A percentile compares a stretch with the other conserved stretches of the same genome.
These are phyloP conservation scores for Ammopiptanthus mongolicus DNA, from an alignment of 306 rosid genomes.

Conservation along the genomic window DNA sequence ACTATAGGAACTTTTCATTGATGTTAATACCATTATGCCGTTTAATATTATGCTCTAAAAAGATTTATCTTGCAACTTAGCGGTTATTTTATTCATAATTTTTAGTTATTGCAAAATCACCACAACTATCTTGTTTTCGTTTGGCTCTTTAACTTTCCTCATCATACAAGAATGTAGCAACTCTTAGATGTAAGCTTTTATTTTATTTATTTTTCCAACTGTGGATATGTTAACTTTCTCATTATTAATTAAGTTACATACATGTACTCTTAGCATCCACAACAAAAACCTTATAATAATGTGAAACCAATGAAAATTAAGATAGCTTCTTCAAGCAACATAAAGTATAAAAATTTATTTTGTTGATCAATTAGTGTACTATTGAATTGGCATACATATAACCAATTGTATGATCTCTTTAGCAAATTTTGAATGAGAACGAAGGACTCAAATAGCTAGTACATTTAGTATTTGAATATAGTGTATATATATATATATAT, in stretches of 20 bases:
- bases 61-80: constrained; percentile 30
- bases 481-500: too few species aligned
- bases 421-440: constrained; percentile 1
- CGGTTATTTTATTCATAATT: constrained; percentile 12
- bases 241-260: too few species aligned
- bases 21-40: constrained; percentile 9
- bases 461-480: too few species aligned
- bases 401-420: not conserved
- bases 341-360: not conserved
- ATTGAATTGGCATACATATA: not conserved
- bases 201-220: not conserved
- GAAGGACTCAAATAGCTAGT: constrained; percentile 25
- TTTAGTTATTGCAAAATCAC: not conserved
- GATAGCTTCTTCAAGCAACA: not conserved
- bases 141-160: constrained; percentile 4
- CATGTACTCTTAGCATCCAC: not conserved
- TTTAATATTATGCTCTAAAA: constrained; percentile 20
- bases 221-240: too few species aligned
- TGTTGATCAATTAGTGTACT: not conserved
- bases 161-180: not conserved
- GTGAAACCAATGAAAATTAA: not conserved
- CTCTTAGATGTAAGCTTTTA: not conserved
- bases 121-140: not conserved
- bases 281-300: not conserved
- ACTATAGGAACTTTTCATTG: constrained; percentile 15